Evolutionary conservation across 192 early-diverging fungal genomes (phyloP), one percentile per base, ranked within the genome.

Genomic region (Radiomyces spectabilis): DNA sequence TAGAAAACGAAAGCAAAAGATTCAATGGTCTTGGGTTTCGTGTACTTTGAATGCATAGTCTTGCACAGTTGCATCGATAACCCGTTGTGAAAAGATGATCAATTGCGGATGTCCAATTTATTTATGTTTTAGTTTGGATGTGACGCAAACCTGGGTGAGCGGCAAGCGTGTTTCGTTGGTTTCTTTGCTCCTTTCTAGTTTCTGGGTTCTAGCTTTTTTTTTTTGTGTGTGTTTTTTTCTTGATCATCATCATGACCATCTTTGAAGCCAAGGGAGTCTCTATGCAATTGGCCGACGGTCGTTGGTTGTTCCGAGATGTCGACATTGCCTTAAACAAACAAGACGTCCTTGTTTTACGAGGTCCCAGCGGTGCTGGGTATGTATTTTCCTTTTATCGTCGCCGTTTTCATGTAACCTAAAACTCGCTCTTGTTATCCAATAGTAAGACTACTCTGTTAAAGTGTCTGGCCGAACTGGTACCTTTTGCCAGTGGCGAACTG

Each of bases 371-470:
- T 25, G 81, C 82, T 26, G 85, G 76, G 76, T 77, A 71, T 46
- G 22, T 34, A 41, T n/a, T n/a, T n/a, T n/a, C n/a, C n/a, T n/a
- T n/a, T n/a, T n/a, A n/a, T n/a, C n/a, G n/a, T n/a, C n/a, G n/a
- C n/a, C n/a, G n/a, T n/a, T n/a, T n/a, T n/a, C n/a, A n/a, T n/a
- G n/a, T n/a, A n/a, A n/a, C n/a, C n/a, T n/a, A n/a, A n/a, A n/a
- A n/a, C n/a, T n/a, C n/a, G n/a, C n/a, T n/a, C n/a, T n/a, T n/a
- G n/a, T n/a, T n/a, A n/a, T n/a, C n/a, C n/a, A n/a, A 16, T 49
- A 77, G 89, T 25, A 87, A 93, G 52, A 89, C 86, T 1, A 93
- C 91, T 0, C 69, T 93, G 4, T 75, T 93, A 22, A 87, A 87
- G 62, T 88, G 85, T 59, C 63, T 93, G 26, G 84, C 88, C 5